Evolutionary conservation across 169 alveolate species (phyloP).

Genomic region (Perkinsus marinus): DNA sequence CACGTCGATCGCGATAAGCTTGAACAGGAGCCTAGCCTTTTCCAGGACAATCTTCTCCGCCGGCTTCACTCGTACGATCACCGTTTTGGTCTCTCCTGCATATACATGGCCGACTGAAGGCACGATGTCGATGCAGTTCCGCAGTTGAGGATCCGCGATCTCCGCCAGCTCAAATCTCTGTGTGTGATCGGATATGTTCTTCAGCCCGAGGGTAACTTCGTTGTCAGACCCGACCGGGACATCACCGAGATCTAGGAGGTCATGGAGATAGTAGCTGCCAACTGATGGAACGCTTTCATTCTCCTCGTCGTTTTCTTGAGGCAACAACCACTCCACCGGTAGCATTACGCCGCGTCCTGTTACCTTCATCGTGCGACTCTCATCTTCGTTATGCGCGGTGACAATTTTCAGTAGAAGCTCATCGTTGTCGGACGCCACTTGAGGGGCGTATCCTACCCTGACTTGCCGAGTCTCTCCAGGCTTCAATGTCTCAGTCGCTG

Average conservation of each 20-base stretch:
- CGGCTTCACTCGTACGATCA: constrained; percentile 42
- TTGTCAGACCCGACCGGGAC: neutral
- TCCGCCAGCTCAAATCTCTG: constrained; percentile 17
- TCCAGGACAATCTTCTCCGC: constrained; percentile 46
- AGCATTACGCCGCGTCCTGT: neutral
- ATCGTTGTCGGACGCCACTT: neutral
- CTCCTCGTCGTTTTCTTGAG: neutral
- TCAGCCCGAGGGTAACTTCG: neutral
- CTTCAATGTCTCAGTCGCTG: neutral
- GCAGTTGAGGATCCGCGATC: neutral
- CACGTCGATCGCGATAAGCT: constrained; percentile 43
- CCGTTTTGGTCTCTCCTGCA: constrained; percentile 48
- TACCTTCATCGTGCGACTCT: neutral
- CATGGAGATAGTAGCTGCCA: neutral
- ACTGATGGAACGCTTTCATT: neutral
- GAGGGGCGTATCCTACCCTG: neutral
- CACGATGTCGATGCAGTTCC: neutral
- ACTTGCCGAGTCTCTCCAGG: neutral
- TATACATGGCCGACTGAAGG: constrained; percentile 55
- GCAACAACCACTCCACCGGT: neutral
- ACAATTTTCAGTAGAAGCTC: neutral
- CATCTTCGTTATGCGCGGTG: neutral
- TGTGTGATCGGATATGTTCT: constrained; percentile 4
- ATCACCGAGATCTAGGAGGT: constrained; percentile 6
- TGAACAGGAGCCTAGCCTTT: constrained; percentile 40